Conservation (phyloP, 192 early-diverging fungal genomes). For the Backusella parvicylindrica region DNA sequence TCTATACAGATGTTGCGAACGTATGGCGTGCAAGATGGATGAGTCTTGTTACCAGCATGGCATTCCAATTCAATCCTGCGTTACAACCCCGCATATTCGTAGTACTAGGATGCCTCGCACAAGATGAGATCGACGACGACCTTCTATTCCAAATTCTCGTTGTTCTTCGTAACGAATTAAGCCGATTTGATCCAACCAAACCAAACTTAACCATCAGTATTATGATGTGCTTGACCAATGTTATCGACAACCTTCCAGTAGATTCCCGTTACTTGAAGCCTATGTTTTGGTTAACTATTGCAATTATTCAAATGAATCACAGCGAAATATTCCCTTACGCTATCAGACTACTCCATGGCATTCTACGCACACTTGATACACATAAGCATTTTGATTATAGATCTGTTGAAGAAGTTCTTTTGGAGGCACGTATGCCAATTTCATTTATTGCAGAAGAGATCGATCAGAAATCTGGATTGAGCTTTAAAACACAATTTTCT, state of each 20-base stretch:
- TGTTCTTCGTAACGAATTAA: slow-evolving; percentile 76
- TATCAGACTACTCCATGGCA: slow-evolving; percentile 60
- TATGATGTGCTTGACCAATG: slow-evolving; percentile 78
- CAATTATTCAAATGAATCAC: slow-evolving; percentile 83
- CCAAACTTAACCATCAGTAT: slow-evolving; percentile 74
- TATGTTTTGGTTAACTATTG: slow-evolving; percentile 86
- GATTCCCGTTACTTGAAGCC: slow-evolving; percentile 75
- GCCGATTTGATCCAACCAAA: slow-evolving; percentile 72
- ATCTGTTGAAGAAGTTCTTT: slow-evolving; percentile 58
- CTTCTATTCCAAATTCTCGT: slow-evolving; percentile 86
- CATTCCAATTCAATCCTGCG: slow-evolving; percentile 89
- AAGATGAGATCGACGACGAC: slow-evolving; percentile 87
- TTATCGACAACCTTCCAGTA: slow-evolving; percentile 71
- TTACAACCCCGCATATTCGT: slow-evolving; percentile 92
- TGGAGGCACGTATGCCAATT: slow-evolving; percentile 65
- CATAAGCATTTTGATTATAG: slow-evolving; percentile 49
- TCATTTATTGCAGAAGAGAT: slow-evolving; percentile 64
- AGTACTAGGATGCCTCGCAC: slow-evolving; percentile 78
- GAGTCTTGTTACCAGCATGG: slow-evolving; percentile 80
- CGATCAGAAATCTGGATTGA: slow-evolving; percentile 68
- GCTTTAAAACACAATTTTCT: slow-evolving; percentile 80
- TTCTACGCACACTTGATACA: slow-evolving; percentile 68
- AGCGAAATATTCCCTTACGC: slow-evolving; percentile 68
- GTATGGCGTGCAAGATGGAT: slow-evolving; percentile 89
- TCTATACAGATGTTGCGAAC: slow-evolving; percentile 57